Evolutionary conservation across 345 rosid genomes (phyloP).

Genomic region (Arabis alpina): DNA sequence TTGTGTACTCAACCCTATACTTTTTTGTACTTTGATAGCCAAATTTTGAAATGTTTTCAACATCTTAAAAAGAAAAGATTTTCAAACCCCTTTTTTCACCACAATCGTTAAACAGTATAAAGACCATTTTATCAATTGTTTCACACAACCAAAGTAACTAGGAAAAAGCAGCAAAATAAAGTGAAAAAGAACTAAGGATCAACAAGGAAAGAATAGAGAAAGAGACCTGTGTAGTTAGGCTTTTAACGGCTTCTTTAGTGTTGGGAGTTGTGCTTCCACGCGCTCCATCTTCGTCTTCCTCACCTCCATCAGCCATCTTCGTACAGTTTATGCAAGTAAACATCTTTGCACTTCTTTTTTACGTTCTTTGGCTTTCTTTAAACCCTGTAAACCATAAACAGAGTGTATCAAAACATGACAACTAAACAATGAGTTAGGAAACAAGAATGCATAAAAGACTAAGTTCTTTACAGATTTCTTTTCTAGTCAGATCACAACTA

Average conservation of each 20-base stretch:
- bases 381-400: conserved; percentile 16
- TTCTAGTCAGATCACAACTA: not conserved
- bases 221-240: conserved; percentile 94
- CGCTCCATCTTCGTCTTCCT: conserved; percentile 54
- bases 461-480: not conserved
- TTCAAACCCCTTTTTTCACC: conserved; percentile 14
- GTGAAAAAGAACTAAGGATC: conserved; percentile 29
- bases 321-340: conserved; percentile 97
- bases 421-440: not conserved
- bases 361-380: conserved; percentile 23
- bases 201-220: conserved; percentile 24
- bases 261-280: conserved; percentile 83
- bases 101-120: conserved; percentile 28
- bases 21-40: conserved; percentile 32
- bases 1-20: conserved; percentile 15
- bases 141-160: conserved; percentile 22
- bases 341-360: conserved; percentile 53
- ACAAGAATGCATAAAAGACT: not conserved
- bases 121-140: conserved; percentile 17
- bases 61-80: not conserved
- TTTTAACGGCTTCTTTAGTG: conserved; percentile 96
- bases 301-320: conserved; percentile 74
- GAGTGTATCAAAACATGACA: conserved; percentile 19
- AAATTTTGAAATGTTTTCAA: conserved; percentile 16
- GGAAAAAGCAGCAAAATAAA: conserved; percentile 32